Base-by-base conservation (phyloP, 2,329 filamentous ascomycete species). In the Biscogniauxia marginata region DNA sequence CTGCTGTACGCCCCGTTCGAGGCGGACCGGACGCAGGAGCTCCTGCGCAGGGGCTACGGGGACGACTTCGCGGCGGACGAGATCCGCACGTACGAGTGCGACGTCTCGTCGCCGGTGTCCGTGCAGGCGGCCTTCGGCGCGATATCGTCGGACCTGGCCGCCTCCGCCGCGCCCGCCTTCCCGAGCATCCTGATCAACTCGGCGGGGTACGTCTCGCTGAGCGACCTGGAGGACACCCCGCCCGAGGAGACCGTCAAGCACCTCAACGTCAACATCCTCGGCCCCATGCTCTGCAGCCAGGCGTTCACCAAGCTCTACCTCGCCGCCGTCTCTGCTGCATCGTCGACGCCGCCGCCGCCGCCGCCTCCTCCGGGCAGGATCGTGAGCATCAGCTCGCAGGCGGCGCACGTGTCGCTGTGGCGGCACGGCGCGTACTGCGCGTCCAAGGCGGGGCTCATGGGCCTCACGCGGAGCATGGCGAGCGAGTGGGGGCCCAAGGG, bases 1-100 rank as follows among this genome's bases (percentile, higher is more conserved):
- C 72, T 79, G 13, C 66, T 79, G 0, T 79, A 79, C 51, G 77
- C 77, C 0, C 76, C 77, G 1, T 79, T 78, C 57, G 77, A 79
- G 61, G 70, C 73, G 1, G 53, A 66, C 25, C 69, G 70, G 7
- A 71, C 72, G 18, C 65, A 73, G 20, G 62, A 73, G 39, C 69
- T 73, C 0, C 67, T 80, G 18, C 64, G 70, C 13, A 50, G 67
- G 1, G 64, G 70, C 3, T 79, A 76, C 61, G 69, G 69, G 13
- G 49, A 58, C 56, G 30, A 54, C 56, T 7, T 22, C 62, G 5
- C 54, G 5, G 20, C 53, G 4, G 60, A 70, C 9, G 59, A 63
- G 13, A 57, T 71, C 49, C 61, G 58, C 44, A 58, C 67, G 7
- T 72, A 73, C 60, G 69, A 64, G 50, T 72, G 69, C 63, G 71